Evolutionary conservation across 31 red algal species (phyloP), one percentile per base, ranked within the genome.

Genomic region (Porphyra umbilicalis): DNA sequence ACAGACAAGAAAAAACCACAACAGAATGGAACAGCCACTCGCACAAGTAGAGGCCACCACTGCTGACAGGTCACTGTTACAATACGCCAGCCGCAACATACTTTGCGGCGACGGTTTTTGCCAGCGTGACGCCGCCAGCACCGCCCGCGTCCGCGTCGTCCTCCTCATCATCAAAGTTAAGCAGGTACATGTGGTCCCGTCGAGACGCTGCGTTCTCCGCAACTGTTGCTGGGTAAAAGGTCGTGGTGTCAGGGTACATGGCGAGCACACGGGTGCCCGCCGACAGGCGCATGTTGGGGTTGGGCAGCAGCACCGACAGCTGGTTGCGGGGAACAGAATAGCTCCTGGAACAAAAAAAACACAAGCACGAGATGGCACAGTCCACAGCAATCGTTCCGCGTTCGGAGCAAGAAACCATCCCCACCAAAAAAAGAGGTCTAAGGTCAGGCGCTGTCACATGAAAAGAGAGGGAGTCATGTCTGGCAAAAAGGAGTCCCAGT

Each of bases 141-240:
- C 35, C 57, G 44, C 33, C 81, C 29, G 44, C 46, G 32, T 80
- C 79, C 29, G 18, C 79, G 14, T 80, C 79, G 30, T 39, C 79
- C 39, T 83, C 38, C 46, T 83, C 81, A 83, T 83, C 68, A 11
- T 83, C 81, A 35, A 83, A 83, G 33, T 74, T 32, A 16, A 83
- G 38, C 14, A 74, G 44, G 46, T 83, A 83, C 6, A 33, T 11
- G 20, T 74, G 40, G n/a, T 46, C 81, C 32, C 67, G 81, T 20
- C 32, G 36, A 5, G 46, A 34, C 33, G 40, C 81, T 46, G 81
- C 81, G 9, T 39, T 74, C 46, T 83, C 81, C 6, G 68, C 42
- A 6, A 87, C 81, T 4, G 85, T 82, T 8, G 85, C 85, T 33
- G 85, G 85, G 39, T 87, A 87, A 39, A 87, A 81, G 38, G 81